Evolutionary conservation across 768 basidiomycete genomes (phyloP), one percentile per base, ranked within the genome.

Genomic region (Stropharia rugosoannulata): DNA sequence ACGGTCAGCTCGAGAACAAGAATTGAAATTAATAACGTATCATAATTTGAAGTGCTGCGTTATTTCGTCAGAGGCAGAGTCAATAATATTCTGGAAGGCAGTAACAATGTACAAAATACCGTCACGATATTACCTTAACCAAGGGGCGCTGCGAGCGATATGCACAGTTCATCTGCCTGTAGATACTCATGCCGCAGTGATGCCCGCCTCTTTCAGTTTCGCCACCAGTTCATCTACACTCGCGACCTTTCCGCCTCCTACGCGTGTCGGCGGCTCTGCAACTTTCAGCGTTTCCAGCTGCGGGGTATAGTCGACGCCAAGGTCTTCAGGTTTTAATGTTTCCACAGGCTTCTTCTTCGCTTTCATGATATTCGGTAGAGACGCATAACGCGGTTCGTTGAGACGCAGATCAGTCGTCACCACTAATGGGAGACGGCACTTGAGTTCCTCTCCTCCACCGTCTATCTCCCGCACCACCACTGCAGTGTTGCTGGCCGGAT

Each of bases 301-400:
- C 13, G 94, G 93, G 0, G 84, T 81, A 51, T 93, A 81, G 74
- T 98, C 93, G 19, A 98, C 76, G 6, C 86, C 85, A 19, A 98
- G 84, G 62, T 95, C 93, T 19, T 78, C 76, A 1, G 93, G 79
- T 13, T 82, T 83, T 49, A 97, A 64, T 66, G 91, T 94, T 73
- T 95, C 87, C 41, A 98, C 73, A 12, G 90, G 87, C 76, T 99
- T 99, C 82, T 98, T 99, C 81, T 98, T 98, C n/a, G 97, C 97
- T 73, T 96, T 95, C 93, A 96, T 96, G 72, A 96, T 96, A 63
- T 93, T 95, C 3, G 94, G 93, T 57, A 99, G 71, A n/a, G 95
- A 94, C 0, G 97, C 97, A 66, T 97, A 99, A 62, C 96, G 89
- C 0, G 96, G 96, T 70, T 96, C 89, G 63, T 93, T 94, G 58